Conservation (phyloP, 768 basidiomycete species). For the Boletellus ananas region DNA sequence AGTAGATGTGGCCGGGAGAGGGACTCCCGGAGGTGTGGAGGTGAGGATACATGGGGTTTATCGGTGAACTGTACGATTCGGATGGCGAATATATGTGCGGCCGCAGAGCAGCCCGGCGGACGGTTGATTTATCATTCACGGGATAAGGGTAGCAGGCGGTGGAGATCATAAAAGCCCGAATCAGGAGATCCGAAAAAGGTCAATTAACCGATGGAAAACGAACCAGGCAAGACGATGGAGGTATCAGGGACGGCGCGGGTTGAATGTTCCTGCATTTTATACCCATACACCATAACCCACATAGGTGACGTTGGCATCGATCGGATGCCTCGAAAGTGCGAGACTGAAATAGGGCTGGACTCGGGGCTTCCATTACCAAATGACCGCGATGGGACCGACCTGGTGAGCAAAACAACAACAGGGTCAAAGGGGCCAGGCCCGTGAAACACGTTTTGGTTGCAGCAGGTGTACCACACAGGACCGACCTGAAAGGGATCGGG, state of each 20-base stretch:
- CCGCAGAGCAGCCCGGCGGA: constrained; percentile 17
- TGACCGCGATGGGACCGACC: constrained; percentile 26
- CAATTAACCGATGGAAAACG: constrained; percentile 17
- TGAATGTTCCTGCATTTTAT: constrained; percentile 25
- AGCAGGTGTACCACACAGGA: constrained; percentile 17
- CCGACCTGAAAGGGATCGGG: constrained; percentile 21
- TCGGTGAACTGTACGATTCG: constrained; percentile 18
- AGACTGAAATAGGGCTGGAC: constrained; percentile 28
- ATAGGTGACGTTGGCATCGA: constrained; percentile 29
- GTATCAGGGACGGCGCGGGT: constrained; percentile 25
- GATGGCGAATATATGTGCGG: constrained; percentile 33
- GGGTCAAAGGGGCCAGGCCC: constrained; percentile 21
- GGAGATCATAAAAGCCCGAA: constrained; percentile 31
- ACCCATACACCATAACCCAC: constrained; percentile 17
- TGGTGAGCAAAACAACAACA: constrained; percentile 23
- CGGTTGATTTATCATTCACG: constrained; percentile 21
- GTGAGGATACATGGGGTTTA: constrained; percentile 28
- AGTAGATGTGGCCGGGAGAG: constrained; percentile 20
- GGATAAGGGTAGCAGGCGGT: constrained; percentile 28
- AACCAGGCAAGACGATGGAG: constrained; percentile 17
- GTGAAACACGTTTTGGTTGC: constrained; percentile 33
- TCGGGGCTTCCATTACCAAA: constrained; percentile 33
- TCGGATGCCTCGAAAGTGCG: constrained; percentile 29
- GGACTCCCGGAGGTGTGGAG: constrained; percentile 17
- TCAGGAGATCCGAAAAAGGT: constrained; percentile 17